Percentiles rank a stretch among this genome's conserved stretches.
Evolutionary conservation across 2,329 filamentous ascomycete genomes (phyloP).

Genomic region (Acrocalymma vagum): DNA sequence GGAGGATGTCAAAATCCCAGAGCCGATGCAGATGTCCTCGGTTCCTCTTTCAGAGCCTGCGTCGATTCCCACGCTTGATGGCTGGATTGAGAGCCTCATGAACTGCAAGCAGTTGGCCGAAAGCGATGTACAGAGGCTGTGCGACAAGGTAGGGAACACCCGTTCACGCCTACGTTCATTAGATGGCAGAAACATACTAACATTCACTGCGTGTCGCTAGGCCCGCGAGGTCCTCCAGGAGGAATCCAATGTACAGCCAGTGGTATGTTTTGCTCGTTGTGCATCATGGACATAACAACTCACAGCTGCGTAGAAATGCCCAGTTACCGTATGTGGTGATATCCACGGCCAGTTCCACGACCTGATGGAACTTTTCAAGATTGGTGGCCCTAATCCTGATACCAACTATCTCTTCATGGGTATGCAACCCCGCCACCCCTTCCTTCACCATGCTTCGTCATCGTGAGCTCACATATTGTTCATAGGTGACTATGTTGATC

Average conservation of each 20-base stretch:
- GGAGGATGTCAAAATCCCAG: constrained; percentile 93
- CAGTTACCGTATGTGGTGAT: constrained; percentile 96
- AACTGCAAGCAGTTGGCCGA: constrained; percentile 97
- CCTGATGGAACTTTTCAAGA: constrained; percentile 94
- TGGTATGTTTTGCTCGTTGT: constrained; percentile 68
- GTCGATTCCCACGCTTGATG: constrained; percentile 90
- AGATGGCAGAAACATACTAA: constrained; percentile 19
- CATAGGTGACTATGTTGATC: constrained; percentile 94
- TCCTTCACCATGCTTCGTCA: background rate
- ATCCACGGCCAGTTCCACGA: constrained; percentile 98
- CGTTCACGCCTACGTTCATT: background rate
- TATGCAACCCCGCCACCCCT: constrained; percentile 39
- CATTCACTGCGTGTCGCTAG: constrained; percentile 56
- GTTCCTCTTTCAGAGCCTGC: constrained; percentile 82
- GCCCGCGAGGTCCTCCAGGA: constrained; percentile 96
- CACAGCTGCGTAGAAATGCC: constrained; percentile 75
- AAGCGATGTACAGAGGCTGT: constrained; percentile 92
- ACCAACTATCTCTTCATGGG: constrained; percentile 98
- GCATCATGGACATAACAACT: constrained; percentile 14
- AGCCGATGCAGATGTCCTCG: constrained; percentile 72
- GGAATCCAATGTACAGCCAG: constrained; percentile 98
- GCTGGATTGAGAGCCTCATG: constrained; percentile 99
- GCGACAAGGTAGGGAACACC: constrained; percentile 79
- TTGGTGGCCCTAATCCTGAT: constrained; percentile 91
- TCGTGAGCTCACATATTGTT: constrained; percentile 22